Conservation (phyloP, 1,139 yeast genomes). For the Sugiyamaella sp. region DNA sequence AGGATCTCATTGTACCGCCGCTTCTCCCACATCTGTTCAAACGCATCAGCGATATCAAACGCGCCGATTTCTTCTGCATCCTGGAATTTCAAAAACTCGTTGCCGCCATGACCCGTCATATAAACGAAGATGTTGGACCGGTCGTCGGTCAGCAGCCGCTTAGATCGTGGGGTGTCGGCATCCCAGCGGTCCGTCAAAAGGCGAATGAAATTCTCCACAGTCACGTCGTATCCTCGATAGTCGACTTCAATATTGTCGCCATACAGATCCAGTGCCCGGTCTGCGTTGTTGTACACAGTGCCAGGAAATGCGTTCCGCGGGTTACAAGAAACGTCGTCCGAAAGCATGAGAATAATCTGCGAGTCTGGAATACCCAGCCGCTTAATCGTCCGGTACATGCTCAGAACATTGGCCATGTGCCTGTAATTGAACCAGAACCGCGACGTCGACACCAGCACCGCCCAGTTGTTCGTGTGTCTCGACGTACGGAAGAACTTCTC, state of each 20-base stretch:
- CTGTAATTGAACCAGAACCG: conserved; percentile 98
- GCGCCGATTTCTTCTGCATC: conserved; percentile 98
- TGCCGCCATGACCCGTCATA: conserved; percentile 99
- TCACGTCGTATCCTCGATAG: conserved; percentile 95
- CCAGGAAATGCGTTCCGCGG: conserved; percentile 97
- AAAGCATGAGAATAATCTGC: conserved; percentile 91
- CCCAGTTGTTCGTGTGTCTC: conserved; percentile 46
- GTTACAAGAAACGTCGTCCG: conserved; percentile 97
- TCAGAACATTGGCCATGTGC: conserved; percentile 95
- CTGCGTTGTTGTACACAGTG: conserved; percentile 90
- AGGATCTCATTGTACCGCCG: conserved; percentile 91
- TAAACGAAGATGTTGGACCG: conserved; percentile 91
- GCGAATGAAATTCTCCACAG: conserved; percentile 92
- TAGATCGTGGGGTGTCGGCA: conserved; percentile 88
- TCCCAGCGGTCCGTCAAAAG: conserved; percentile 95
- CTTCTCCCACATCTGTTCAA: conserved; percentile 96
- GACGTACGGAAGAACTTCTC: conserved; percentile 19
- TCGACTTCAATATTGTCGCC: conserved; percentile 96
- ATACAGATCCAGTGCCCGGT: conserved; percentile 89
- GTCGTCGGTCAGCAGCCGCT: conserved; percentile 88
- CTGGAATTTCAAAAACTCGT: conserved; percentile 93
- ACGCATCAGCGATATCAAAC: conserved; percentile 95
- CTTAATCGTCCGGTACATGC: conserved; percentile 94
- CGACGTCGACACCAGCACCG: conserved; percentile 92
- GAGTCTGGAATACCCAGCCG: conserved; percentile 97